Base-by-base conservation (phyloP, 179 eudicot genomes). In the Gypsophila paniculata region DNA sequence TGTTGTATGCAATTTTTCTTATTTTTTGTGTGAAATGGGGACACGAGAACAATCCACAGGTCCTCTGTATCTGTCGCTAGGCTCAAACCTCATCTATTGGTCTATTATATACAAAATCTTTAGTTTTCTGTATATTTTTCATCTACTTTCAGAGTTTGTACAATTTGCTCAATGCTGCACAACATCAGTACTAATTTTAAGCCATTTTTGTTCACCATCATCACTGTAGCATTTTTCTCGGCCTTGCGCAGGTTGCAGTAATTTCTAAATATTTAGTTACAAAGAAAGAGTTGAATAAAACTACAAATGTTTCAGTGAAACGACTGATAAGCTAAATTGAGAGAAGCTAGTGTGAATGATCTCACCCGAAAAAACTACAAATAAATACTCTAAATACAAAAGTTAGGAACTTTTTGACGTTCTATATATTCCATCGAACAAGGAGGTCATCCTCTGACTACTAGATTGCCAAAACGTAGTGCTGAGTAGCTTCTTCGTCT, bases 371-470 rank as follows among this genome's bases (percentile, higher is more conserved):
- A 18, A 51, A 5, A 19, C 57, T 22, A 25, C 10, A 17, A 46
- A 44, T 1, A 29, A 29, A 29, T 29, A 29, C 34, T 29, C 10
- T 61, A 54, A 7, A 65, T 11, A 3, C 42, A 62, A 12, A 29
- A 68, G 25, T 55, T 29, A 48, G 29, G 39, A 18, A 46, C 32
- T 57, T 46, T 44, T 63, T 58, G 36, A 58, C 53, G 39, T 39
- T 57, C 72, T 58, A 26, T 23, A 66, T 17, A 18, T 48, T 38
- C 23, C 68, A 15, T 59, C 23, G 73, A 75, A 17, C 44, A 3
- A 2, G 8, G 8, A 62, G 29, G 4, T 9, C 23, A 55, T 59
- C 34, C 15, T 32, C 49, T 11, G 10, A 25, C 23, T 19, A 18
- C 13, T 34, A 32, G 26, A 64, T 60, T 49, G 48, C 29, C 60